Conservation (phyloP, 345 rosid genomes). For the Lepidium africanum region DNA sequence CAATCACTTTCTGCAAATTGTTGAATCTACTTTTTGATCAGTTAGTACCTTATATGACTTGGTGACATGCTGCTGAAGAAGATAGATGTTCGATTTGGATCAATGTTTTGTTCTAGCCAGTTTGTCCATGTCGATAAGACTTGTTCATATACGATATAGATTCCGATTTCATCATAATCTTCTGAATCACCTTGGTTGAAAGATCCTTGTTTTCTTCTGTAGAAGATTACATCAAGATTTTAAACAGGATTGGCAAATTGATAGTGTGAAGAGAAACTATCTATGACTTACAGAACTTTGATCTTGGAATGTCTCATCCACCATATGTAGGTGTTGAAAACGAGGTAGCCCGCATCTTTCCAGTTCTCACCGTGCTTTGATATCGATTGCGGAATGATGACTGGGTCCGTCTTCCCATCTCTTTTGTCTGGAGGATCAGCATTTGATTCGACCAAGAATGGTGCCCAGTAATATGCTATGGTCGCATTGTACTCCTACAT, state of each 20-base stretch:
- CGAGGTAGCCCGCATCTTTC: conserved; percentile 44
- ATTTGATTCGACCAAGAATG: conserved; percentile 57
- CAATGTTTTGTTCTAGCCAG: conserved; percentile 64
- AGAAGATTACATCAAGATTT: background rate
- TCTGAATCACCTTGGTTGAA: conserved; percentile 39
- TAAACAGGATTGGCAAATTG: background rate
- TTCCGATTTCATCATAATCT: conserved; percentile 47
- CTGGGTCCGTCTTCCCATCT: conserved; percentile 37
- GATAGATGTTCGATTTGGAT: conserved; percentile 47
- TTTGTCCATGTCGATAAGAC: conserved; percentile 57
- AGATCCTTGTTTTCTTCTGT: conserved; percentile 44
- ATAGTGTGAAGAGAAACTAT: conserved; percentile 4
- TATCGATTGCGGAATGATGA: conserved; percentile 48
- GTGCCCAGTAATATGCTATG: conserved; percentile 63
- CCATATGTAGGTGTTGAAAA: conserved; percentile 66
- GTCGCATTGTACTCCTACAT: conserved; percentile 53
- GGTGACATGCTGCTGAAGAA: conserved; percentile 91
- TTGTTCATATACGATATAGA: conserved; percentile 37
- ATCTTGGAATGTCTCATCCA: conserved; percentile 43
- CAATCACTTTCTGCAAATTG: background rate
- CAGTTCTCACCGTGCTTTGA: conserved; percentile 48
- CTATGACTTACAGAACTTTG: conserved; percentile 44
- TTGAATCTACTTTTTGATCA: background rate
- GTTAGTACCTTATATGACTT: conserved; percentile 46
- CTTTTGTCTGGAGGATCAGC: conserved; percentile 45